A percentile compares a stretch with the other conserved stretches of the same genome.
These are phyloP conservation scores for Anisogramma anomala DNA, from an alignment of 2,329 filamentous ascomycete species.

Conservation along the genomic window DNA sequence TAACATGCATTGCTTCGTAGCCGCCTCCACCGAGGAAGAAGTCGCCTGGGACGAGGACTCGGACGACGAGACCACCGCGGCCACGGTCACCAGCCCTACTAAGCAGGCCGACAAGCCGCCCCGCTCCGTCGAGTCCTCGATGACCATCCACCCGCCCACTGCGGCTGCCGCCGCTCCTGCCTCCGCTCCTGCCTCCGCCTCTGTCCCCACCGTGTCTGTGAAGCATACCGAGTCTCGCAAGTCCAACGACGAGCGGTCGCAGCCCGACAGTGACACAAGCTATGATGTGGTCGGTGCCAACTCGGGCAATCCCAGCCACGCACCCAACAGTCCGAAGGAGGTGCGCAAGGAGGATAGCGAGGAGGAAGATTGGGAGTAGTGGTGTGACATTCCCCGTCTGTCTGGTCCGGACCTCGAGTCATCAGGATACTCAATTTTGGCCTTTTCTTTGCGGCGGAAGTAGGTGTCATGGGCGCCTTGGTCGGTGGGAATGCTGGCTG, in stretches of 20 bases:
- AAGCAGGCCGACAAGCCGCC: constrained; percentile 24
- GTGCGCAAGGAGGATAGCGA: constrained; percentile 50
- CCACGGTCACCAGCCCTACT: constrained; percentile 21
- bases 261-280: constrained; percentile 86
- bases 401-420: neutral
- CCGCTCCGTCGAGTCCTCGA: constrained; percentile 45
- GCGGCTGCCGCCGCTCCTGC: constrained; percentile 20
- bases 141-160: constrained; percentile 45
- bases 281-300: constrained; percentile 82
- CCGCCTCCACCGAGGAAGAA: constrained; percentile 61
- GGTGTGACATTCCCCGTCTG: neutral
- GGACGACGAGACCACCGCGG: constrained; percentile 25
- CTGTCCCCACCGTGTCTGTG: constrained; percentile 24
- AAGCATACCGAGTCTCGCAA: constrained; percentile 57
- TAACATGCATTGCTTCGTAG: constrained; percentile 30
- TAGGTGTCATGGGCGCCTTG: constrained; percentile 2
- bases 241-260: constrained; percentile 81
- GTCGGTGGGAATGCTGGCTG: neutral
- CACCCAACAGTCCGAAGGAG: constrained; percentile 55
- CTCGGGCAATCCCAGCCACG: constrained; percentile 66
- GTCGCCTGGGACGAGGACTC: constrained; percentile 54
- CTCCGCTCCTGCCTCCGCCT: constrained; percentile 21
- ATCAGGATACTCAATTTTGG: too few relatives aligned
- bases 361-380: constrained; percentile 67
- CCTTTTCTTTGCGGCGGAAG: neutral